A percentile compares a stretch with the other conserved stretches of the same genome.
These are phyloP conservation scores for Exophiala dermatitidis DNA, from an alignment of 2,329 filamentous ascomycete species.

Conservation along the genomic window DNA sequence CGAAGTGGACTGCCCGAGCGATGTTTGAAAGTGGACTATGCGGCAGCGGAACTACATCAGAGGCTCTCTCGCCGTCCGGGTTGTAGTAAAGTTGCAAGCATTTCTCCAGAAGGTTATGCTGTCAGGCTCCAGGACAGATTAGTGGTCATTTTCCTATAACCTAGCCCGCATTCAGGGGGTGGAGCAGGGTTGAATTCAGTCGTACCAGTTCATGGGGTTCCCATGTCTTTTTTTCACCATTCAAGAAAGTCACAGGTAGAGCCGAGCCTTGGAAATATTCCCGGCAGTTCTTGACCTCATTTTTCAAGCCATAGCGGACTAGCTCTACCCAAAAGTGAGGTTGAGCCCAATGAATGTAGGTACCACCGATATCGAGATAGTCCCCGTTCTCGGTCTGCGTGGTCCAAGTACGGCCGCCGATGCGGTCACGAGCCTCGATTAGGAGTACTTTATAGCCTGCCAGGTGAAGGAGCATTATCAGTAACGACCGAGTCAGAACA, in stretches of 20 bases:
- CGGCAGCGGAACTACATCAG: constrained; percentile 37
- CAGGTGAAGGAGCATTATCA: neutral
- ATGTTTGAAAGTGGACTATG: constrained; percentile 33
- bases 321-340: constrained; percentile 42
- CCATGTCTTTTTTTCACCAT: neutral
- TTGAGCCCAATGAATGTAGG: constrained; percentile 41
- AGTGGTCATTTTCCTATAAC: too few relatives aligned
- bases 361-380: constrained; percentile 45
- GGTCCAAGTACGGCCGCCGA: constrained; percentile 44
- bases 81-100: constrained; percentile 39
- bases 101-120: neutral
- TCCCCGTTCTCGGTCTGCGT: constrained; percentile 37
- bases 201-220: neutral
- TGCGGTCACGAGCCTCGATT: constrained; percentile 43
- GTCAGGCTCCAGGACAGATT: too few relatives aligned
- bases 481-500: too few relatives aligned
- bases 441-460: constrained; percentile 36
- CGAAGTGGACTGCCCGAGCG: constrained; percentile 33
- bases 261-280: constrained; percentile 22
- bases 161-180: too few relatives aligned
- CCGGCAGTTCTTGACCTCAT: constrained; percentile 34
- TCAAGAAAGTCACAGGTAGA: neutral
- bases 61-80: constrained; percentile 38
- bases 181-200: neutral
- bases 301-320: constrained; percentile 39